A percentile compares a stretch with the other conserved stretches of the same genome.
Evolutionary conservation across 805 yeast genomes (phyloP).

Genomic region (Candida pseudoglaebosa): DNA sequence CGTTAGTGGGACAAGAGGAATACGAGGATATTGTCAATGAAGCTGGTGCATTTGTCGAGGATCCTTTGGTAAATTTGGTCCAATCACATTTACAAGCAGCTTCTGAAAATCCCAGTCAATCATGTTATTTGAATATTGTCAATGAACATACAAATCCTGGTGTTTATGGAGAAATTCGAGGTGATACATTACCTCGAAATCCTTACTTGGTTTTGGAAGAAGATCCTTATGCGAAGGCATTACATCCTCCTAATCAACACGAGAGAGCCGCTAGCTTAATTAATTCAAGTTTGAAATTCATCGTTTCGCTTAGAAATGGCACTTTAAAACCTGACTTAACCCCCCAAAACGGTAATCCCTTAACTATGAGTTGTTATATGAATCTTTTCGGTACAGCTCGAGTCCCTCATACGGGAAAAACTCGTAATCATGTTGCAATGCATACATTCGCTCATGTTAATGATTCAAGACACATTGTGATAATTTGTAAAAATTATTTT

Average conservation of each 20-base stretch:
- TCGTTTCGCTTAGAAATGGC: slow-evolving; percentile 53
- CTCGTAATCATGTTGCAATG: slow-evolving; percentile 29
- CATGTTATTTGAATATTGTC: slow-evolving; percentile 53
- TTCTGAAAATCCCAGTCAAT: slow-evolving; percentile 34
- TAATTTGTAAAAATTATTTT: slow-evolving; percentile 48
- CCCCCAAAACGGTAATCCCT: slow-evolving; percentile 45
- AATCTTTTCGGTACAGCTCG: slow-evolving; percentile 71
- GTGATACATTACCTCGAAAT: slow-evolving; percentile 70
- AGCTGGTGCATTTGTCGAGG: slow-evolving; percentile 42
- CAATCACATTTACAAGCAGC: slow-evolving; percentile 53
- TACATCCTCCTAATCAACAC: slow-evolving; percentile 60
- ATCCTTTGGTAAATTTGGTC: slow-evolving; percentile 39
- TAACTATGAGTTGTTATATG: slow-evolving; percentile 66
- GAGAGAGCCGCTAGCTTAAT: slow-evolving; percentile 66
- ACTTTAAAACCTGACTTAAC: slow-evolving; percentile 55
- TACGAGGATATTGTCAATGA: slow-evolving; percentile 41
- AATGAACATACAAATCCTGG: slow-evolving; percentile 50
- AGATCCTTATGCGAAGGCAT: slow-evolving; percentile 57
- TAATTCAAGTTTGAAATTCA: slow-evolving; percentile 63
- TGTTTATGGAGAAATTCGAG: slow-evolving; percentile 58
- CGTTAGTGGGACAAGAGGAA: slow-evolving; percentile 53
- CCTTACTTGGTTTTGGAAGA: slow-evolving; percentile 73
- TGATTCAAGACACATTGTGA: slow-evolving; percentile 47
- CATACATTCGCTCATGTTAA: slow-evolving; percentile 25
- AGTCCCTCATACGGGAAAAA: slow-evolving; percentile 25